A percentile compares a stretch with the other conserved stretches of the same genome.
Evolutionary conservation across 2,329 filamentous ascomycete species (phyloP).

Genomic region (Neocucurbitaria cava): DNA sequence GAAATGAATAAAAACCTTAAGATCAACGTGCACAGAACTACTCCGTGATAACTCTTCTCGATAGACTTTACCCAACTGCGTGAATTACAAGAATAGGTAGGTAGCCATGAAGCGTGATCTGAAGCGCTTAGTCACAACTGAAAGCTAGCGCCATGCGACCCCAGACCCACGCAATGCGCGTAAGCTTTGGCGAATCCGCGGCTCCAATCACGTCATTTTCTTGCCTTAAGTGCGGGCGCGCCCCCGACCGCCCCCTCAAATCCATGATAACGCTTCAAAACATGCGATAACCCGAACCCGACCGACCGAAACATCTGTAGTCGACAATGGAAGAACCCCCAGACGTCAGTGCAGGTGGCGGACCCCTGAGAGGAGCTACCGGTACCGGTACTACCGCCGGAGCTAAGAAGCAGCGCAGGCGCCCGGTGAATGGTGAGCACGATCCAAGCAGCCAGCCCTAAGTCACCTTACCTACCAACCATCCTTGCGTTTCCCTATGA

Average conservation of each 20-base stretch:
- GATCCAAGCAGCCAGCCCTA: no score
- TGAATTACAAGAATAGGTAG: no score
- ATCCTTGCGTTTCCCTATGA: conserved; percentile 3
- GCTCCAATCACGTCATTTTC: conserved; percentile 17
- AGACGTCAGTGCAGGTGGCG: no score
- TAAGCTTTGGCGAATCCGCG: conserved; percentile 12
- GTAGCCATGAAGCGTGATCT: not conserved
- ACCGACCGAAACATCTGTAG: conserved; percentile 20
- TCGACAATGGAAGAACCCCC: no score
- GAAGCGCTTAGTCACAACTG: not conserved
- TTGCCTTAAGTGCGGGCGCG: conserved; percentile 16
- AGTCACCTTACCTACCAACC: no score
- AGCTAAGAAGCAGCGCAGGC: conserved; percentile 34
- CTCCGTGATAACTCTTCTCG: no score
- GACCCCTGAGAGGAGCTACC: no score
- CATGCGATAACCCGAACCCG: conserved; percentile 18
- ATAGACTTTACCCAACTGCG: no score
- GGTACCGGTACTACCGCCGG: no score
- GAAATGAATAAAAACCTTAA: no score
- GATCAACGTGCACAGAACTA: no score
- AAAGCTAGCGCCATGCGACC: not conserved
- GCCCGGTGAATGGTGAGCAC: conserved; percentile 34
- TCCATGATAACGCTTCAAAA: conserved; percentile 4
- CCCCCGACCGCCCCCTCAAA: conserved; percentile 11
- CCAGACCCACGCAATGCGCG: conserved; percentile 6